Evolutionary conservation across 306 rosid species (phyloP).

Genomic region (Pueraria montana): DNA sequence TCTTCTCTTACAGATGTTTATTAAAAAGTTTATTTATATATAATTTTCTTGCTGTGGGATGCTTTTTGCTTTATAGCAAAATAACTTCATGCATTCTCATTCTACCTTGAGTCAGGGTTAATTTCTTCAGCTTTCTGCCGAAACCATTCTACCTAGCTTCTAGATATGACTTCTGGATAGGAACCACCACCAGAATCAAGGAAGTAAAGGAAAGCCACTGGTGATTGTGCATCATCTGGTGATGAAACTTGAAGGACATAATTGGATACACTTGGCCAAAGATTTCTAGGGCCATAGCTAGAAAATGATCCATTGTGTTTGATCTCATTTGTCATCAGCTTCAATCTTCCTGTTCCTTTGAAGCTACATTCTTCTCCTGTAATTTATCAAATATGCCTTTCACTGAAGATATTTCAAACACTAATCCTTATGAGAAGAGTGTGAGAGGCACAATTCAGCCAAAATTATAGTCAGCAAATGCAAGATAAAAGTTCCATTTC

Average conservation of each 20-base stretch:
- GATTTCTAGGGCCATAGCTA: constrained; percentile 69
- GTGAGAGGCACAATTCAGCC: too few species aligned
- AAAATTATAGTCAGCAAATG: constrained; percentile 28
- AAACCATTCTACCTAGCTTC: constrained; percentile 79
- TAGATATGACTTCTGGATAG: constrained; percentile 82
- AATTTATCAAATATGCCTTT: constrained; percentile 28
- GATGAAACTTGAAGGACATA: constrained; percentile 69
- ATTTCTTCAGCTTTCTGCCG: constrained; percentile 56
- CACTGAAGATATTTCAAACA: not conserved
- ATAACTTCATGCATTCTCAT: constrained; percentile 9
- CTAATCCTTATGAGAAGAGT: not conserved
- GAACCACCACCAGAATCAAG: constrained; percentile 98
- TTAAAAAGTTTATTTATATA: not conserved
- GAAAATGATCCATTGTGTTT: constrained; percentile 63
- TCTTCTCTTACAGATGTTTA: not conserved
- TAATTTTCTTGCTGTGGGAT: not conserved
- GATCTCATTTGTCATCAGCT: constrained; percentile 71
- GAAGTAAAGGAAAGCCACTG: constrained; percentile 74
- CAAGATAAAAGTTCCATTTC: constrained; percentile 9
- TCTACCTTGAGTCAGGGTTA: constrained; percentile 76
- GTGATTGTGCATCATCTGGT: constrained; percentile 54
- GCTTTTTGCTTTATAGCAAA: not conserved
- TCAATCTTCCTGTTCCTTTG: constrained; percentile 70
- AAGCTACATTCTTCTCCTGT: constrained; percentile 73
- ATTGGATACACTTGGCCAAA: constrained; percentile 90